Percentiles rank a stretch among this genome's conserved stretches.
These are phyloP conservation scores for Achaetomiella virescens DNA, from an alignment of 495 filamentous ascomycete species.

Conservation along the genomic window DNA sequence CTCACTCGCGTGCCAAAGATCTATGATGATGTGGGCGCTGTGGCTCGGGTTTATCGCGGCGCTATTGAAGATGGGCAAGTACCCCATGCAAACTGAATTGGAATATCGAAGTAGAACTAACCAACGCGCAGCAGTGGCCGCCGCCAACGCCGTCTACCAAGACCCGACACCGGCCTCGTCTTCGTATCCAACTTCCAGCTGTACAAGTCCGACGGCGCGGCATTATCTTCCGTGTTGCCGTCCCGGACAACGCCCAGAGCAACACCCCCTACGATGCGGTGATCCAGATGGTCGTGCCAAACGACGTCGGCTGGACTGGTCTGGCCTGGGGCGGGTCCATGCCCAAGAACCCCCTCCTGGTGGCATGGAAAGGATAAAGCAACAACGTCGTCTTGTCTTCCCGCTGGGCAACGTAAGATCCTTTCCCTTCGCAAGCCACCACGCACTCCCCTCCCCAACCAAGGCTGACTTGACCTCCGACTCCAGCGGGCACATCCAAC, in stretches of 20 bases:
- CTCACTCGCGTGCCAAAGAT: too few species aligned
- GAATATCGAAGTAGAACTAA: constrained; percentile 8
- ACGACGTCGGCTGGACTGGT: constrained; percentile 38
- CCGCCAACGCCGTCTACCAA: constrained; percentile 27
- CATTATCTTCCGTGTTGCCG: constrained; percentile 38
- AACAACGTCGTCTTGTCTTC: constrained; percentile 26
- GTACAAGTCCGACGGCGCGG: constrained; percentile 31
- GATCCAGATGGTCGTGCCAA: constrained; percentile 39
- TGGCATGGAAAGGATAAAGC: constrained; percentile 30
- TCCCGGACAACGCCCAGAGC: constrained; percentile 25
- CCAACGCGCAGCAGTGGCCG: constrained; percentile 16
- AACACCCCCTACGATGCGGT: constrained; percentile 34
- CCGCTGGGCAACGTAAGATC: constrained; percentile 35
- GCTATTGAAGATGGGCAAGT: constrained; percentile 18
- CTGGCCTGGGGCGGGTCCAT: constrained; percentile 40
- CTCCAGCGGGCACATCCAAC: constrained; percentile 32
- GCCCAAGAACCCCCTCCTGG: constrained; percentile 34
- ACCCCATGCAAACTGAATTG: not conserved
- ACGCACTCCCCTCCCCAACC: not conserved
- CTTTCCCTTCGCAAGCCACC: not conserved
- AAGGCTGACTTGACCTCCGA: not conserved
- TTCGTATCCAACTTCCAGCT: constrained; percentile 37
- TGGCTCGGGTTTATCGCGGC: constrained; percentile 21
- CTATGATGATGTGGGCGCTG: constrained; percentile 21
- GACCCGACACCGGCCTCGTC: constrained; percentile 47